Conservation (phyloP, 139 green algal species). For the Haematococcus lacustris region DNA sequence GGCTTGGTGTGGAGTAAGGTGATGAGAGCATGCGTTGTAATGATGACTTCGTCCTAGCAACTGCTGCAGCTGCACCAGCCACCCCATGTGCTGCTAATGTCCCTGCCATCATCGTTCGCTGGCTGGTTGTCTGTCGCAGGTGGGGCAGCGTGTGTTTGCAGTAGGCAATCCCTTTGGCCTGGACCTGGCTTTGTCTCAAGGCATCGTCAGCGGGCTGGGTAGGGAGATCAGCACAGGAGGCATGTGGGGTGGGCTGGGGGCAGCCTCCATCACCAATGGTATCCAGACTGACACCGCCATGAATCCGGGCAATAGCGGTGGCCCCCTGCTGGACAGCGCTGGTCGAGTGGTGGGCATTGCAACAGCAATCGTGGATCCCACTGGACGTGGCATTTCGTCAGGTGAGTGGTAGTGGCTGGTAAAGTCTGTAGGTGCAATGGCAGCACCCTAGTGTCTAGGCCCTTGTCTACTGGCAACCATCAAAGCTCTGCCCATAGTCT, state of each 20-base stretch:
- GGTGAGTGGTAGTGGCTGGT: no score
- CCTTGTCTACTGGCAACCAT: no score
- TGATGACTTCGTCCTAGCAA: no score
- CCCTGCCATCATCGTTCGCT: background rate
- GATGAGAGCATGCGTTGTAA: no score
- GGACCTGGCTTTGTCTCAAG: slow-evolving; percentile 63
- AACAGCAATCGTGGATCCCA: slow-evolving; percentile 67
- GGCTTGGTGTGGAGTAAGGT: no score
- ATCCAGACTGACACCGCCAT: slow-evolving; percentile 69
- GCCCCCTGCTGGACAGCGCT: slow-evolving; percentile 43
- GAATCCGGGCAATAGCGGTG: slow-evolving; percentile 61
- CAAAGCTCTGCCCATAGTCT: no score
- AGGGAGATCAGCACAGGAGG: slow-evolving; percentile 19
- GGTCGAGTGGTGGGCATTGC: slow-evolving; percentile 61
- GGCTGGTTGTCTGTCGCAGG: slow-evolving; percentile 45
- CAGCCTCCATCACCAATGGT: slow-evolving; percentile 15
- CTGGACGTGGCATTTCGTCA: no score
- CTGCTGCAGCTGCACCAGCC: no score
- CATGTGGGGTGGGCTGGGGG: no score
- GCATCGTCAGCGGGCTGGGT: slow-evolving; percentile 30
- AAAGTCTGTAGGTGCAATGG: no score
- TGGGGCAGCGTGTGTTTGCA: slow-evolving; percentile 48
- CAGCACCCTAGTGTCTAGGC: no score
- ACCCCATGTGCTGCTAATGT: background rate
- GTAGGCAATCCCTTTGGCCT: slow-evolving; percentile 76